Evolutionary conservation across 2,329 filamentous ascomycete genomes (phyloP), one percentile per base, ranked within the genome.

Genomic region (Cercospora sp.): DNA sequence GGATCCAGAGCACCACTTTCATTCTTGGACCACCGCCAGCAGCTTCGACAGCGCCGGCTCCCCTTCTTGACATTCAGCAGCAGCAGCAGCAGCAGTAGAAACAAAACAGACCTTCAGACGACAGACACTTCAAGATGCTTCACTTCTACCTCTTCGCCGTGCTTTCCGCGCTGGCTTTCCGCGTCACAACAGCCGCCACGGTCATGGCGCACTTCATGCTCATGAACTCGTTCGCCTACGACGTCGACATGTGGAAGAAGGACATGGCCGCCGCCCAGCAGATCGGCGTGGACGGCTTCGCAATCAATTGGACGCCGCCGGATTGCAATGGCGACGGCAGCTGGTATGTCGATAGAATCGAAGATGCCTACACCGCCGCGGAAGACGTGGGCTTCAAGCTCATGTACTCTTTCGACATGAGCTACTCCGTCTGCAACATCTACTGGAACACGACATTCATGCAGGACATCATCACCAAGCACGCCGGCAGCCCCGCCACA

Each of bases 341-440:
- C 64, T 80, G 78, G 78, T 73, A 74, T 67, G 67, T 75, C 32
- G 75, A 76, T 72, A 75, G 75, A 65, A 78, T 80, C 61, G 76
- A 77, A 59, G 77, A 79, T 67, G 79, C 79, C 37, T 80, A 73
- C 69, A 73, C 70, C 57, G 79, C 75, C 62, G 79, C 78, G 49
- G 75, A 76, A 67, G 55, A 72, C 37, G 69, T 75, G 62, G 74
- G 75, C 68, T 80, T 80, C 74, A 76, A 76, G 70, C 73, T 80
- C 69, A 75, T 79, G 69, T 74, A 77, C 69, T 80, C 79, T 21
- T 80, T 80, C 71, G 79, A 80, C 72, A 80, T 80, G 79, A 79
- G 74, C 72, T 79, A 76, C 68, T 73, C 72, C 60, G 65, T 71
- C 16, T 80, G 78, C 73, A 72, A 76, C 67, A 63, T 69, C 51